Conservation (phyloP, 2,329 filamentous ascomycete genomes). For the Pyrenochaeta sp. region DNA sequence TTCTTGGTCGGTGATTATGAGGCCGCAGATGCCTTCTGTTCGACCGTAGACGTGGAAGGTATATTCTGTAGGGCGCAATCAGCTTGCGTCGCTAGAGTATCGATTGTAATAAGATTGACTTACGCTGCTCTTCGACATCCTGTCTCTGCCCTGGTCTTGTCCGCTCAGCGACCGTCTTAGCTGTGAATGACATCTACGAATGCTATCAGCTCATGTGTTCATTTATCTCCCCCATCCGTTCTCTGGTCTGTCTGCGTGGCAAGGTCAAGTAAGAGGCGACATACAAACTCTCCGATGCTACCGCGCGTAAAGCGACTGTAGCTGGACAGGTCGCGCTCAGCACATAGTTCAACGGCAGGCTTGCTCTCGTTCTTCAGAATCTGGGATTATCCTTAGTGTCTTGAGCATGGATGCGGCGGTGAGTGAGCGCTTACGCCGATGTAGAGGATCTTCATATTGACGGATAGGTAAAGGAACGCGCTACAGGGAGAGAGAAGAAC, state of each 20-base stretch:
- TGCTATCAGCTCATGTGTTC: slow-evolving; percentile 15
- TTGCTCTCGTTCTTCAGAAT: slow-evolving; percentile 80
- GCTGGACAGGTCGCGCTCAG: slow-evolving; percentile 78
- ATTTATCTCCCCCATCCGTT: too few relatives aligned
- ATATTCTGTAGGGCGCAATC: too few relatives aligned
- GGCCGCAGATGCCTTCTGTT: slow-evolving; percentile 56
- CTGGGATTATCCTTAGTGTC: slow-evolving; percentile 56
- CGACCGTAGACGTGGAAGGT: slow-evolving; percentile 62
- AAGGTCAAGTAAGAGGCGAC: slow-evolving; percentile 7
- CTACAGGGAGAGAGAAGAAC: too few relatives aligned
- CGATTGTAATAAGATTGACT: background rate
- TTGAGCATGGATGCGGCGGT: slow-evolving; percentile 21
- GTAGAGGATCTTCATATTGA: slow-evolving; percentile 83
- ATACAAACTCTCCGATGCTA: slow-evolving; percentile 45
- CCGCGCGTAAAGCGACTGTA: slow-evolving; percentile 80
- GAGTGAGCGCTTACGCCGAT: slow-evolving; percentile 72
- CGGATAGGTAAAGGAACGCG: too few relatives aligned
- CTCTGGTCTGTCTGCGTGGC: too few relatives aligned
- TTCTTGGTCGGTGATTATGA: slow-evolving; percentile 58
- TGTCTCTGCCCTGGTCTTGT: slow-evolving; percentile 83
- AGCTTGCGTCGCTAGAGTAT: too few relatives aligned
- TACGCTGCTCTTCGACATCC: slow-evolving; percentile 81
- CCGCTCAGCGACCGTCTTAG: slow-evolving; percentile 85
- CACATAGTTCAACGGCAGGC: slow-evolving; percentile 75
- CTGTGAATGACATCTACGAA: slow-evolving; percentile 79